phyloP scores from a whole-genome alignment of 495 filamentous ascomycete genomes.

The Aspergillus panamensis region DNA sequence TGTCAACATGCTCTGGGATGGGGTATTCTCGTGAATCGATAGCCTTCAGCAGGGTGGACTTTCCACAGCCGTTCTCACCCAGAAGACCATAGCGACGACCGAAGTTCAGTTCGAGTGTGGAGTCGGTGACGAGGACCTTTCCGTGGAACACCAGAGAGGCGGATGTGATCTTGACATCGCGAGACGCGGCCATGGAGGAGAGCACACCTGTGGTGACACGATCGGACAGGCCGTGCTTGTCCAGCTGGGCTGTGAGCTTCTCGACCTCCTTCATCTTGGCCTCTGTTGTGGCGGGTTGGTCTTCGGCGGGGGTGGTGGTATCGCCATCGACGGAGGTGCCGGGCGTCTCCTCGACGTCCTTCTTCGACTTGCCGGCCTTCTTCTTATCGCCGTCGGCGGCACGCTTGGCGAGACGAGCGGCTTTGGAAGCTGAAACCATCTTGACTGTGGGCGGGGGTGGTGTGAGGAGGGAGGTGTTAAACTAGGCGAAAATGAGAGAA shows the following conservation, averaged over 20 bases:
- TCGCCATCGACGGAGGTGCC: constrained; percentile 55
- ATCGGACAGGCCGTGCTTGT: constrained; percentile 93
- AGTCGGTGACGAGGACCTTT: constrained; percentile 89
- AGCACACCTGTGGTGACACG: constrained; percentile 98
- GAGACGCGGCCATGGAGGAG: constrained; percentile 73
- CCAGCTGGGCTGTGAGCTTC: constrained; percentile 81
- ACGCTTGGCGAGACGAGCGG: constrained; percentile 94
- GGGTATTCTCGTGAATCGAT: constrained; percentile 92
- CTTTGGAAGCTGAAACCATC: constrained; percentile 91
- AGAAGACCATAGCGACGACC: constrained; percentile 90
- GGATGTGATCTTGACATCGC: constrained; percentile 95
- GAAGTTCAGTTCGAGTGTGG: constrained; percentile 88
- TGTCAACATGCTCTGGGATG: constrained; percentile 94
- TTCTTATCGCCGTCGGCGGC: constrained; percentile 63
- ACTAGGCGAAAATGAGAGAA: constrained; percentile 11
- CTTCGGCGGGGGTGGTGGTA: constrained; percentile 35
- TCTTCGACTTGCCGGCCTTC: constrained; percentile 73
- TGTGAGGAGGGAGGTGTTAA: constrained; percentile 1
- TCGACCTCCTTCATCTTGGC: constrained; percentile 78
- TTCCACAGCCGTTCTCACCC: constrained; percentile 98
- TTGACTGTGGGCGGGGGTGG: constrained; percentile 25
- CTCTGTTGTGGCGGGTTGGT: constrained; percentile 64
- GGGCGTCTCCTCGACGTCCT: constrained; percentile 60
- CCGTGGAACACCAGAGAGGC: constrained; percentile 95
- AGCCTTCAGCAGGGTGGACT: constrained; percentile 93